Conservation (phyloP, 23 red algal genomes). For the Gracilaria caudata region DNA sequence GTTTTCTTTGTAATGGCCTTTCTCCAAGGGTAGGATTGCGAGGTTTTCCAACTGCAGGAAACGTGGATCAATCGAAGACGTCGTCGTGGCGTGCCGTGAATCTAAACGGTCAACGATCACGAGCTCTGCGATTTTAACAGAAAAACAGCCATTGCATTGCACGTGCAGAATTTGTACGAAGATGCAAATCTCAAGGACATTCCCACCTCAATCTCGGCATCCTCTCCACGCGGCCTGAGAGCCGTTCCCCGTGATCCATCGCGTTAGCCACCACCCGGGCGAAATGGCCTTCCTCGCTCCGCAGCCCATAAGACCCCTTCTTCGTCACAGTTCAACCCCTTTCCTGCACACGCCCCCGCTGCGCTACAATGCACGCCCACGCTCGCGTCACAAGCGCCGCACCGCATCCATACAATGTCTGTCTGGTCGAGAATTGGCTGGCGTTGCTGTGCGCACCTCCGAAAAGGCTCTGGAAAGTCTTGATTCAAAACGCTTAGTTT, state of each 20-base stretch:
- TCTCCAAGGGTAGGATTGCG: no score
- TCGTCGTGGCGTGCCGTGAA: no score
- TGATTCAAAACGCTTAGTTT: conserved; percentile 67
- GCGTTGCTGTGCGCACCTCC: conserved; percentile 41
- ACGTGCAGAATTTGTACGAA: not conserved
- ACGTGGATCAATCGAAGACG: no score
- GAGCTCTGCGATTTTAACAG: no score
- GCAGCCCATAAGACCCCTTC: not conserved
- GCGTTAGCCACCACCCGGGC: not conserved
- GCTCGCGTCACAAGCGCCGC: conserved; percentile 12
- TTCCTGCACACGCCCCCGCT: conserved; percentile 12
- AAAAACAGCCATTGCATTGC: no score
- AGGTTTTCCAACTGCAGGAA: no score
- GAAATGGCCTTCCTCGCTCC: conserved; percentile 19
- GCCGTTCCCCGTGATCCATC: not conserved
- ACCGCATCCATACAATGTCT: conserved; percentile 29
- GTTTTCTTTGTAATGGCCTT: no score
- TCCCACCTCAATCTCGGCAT: not conserved
- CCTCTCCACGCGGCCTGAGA: no score
- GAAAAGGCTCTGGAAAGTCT: conserved; percentile 30
- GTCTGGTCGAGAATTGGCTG: conserved; percentile 44
- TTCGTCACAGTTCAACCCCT: not conserved
- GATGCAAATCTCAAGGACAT: conserved; percentile 8
- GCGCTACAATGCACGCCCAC: conserved; percentile 12
- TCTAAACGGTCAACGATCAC: no score